These are phyloP conservation scores for Heliamphora exappendiculata DNA, from an alignment of 148 eudicot species.

Conservation along the genomic window DNA sequence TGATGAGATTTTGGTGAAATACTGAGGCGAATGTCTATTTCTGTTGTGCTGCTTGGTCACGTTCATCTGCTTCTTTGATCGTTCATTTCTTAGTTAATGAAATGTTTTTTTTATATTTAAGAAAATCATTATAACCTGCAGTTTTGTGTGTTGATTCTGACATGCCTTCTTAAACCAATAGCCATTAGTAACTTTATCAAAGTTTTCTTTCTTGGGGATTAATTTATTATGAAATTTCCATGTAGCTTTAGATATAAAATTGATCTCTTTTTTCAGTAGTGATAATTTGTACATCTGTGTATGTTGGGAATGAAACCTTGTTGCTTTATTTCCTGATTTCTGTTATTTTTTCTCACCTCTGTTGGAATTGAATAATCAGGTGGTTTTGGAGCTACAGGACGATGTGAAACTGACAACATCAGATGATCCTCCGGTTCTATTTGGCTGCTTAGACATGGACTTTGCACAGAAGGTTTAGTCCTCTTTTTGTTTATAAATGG, in stretches of 20 bases:
- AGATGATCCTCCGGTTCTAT: constrained; percentile 86
- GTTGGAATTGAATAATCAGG: too few relatives aligned
- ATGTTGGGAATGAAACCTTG: neutral
- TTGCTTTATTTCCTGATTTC: neutral
- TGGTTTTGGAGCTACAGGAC: constrained; percentile 71
- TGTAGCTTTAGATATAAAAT: too few relatives aligned
- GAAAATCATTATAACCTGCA: neutral
- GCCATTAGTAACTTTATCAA: neutral
- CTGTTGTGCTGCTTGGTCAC: neutral
- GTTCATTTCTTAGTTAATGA: neutral
- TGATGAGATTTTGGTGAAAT: neutral
- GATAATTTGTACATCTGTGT: neutral
- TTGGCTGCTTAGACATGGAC: constrained; percentile 60
- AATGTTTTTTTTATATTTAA: neutral
- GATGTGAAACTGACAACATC: constrained; percentile 71
- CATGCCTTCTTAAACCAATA: neutral
- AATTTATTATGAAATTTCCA: neutral
- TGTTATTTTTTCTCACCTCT: too few relatives aligned
- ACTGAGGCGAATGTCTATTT: neutral
- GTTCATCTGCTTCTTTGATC: neutral
- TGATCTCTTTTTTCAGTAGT: neutral
- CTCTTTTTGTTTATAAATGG: neutral
- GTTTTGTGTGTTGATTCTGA: neutral
- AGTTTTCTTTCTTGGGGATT: neutral
- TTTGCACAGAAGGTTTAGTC: constrained; percentile 60